These are phyloP conservation scores for Casuarina equisetifolia DNA, from an alignment of 306 rosid species.

Conservation along the genomic window DNA sequence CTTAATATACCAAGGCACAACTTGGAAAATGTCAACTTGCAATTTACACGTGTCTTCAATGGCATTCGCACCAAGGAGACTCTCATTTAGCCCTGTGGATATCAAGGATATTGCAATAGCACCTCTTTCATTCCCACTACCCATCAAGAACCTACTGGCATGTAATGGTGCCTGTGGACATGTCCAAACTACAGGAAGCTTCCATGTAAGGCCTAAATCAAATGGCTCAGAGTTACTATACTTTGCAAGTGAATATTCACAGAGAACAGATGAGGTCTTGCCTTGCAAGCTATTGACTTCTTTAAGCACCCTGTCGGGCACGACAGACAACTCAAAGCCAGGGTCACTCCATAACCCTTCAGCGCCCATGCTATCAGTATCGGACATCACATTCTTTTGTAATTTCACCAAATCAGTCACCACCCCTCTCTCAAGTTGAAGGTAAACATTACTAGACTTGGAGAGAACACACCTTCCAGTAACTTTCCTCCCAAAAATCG, in stretches of 20 bases:
- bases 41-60: constrained; percentile 58
- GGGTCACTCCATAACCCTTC: constrained; percentile 46
- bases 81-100: constrained; percentile 55
- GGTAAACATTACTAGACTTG: constrained; percentile 68
- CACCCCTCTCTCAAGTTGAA: constrained; percentile 68
- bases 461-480: constrained; percentile 78
- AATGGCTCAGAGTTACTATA: constrained; percentile 49
- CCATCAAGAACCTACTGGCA: constrained; percentile 82
- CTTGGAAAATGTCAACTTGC: constrained; percentile 80
- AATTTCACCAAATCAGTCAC: constrained; percentile 53
- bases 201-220: constrained; percentile 85
- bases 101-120: constrained; percentile 81
- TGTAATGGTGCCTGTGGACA: constrained; percentile 72
- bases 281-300: constrained; percentile 41
- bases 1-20: constrained; percentile 97
- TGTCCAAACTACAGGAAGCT: constrained; percentile 73
- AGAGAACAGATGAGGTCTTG: constrained; percentile 50
- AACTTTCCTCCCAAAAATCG: constrained; percentile 79
- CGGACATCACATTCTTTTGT: constrained; percentile 36
- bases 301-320: constrained; percentile 57
- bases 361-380: constrained; percentile 29
- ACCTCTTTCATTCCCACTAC: constrained; percentile 96
- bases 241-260: constrained; percentile 61
- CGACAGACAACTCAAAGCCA: constrained; percentile 72
- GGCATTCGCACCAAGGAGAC: constrained; percentile 29